A percentile compares a stretch with the other conserved stretches of the same genome.
phyloP scores from a whole-genome alignment of 73 alveolate genomes.

The Diophrys appendiculata region DNA sequence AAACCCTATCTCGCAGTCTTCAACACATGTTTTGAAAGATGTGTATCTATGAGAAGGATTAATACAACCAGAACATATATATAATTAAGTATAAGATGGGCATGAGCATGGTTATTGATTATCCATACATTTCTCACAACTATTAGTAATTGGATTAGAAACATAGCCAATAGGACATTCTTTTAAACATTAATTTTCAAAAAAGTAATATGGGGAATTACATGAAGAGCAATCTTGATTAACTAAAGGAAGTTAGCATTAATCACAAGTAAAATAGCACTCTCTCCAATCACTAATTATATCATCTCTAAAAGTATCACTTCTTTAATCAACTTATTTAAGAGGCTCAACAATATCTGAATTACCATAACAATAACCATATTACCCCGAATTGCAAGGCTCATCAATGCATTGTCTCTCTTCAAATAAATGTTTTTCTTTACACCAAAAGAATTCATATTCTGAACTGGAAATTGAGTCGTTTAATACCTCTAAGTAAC shows the following conservation, averaged over 20 bases:
- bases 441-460: neutral
- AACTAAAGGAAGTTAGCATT: neutral
- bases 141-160: neutral
- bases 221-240: neutral
- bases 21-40: neutral
- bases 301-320: neutral
- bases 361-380: neutral
- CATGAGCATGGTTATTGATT: neutral
- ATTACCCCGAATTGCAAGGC: neutral
- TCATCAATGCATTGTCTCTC: neutral
- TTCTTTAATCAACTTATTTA: neutral
- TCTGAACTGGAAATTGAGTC: neutral
- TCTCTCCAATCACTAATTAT: neutral
- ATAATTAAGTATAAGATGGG: neutral
- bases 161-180: neutral
- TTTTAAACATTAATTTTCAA: neutral
- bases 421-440: too few relatives aligned
- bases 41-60: neutral
- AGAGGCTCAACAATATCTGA: neutral
- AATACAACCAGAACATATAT: neutral
- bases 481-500: neutral
- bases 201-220: neutral
- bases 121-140: neutral
- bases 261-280: neutral
- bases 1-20: neutral